Percentiles rank a stretch among this genome's conserved stretches.
Evolutionary conservation across 1,284 basidiomycete species (phyloP).

Genomic region (Boletellus deceptivus): DNA sequence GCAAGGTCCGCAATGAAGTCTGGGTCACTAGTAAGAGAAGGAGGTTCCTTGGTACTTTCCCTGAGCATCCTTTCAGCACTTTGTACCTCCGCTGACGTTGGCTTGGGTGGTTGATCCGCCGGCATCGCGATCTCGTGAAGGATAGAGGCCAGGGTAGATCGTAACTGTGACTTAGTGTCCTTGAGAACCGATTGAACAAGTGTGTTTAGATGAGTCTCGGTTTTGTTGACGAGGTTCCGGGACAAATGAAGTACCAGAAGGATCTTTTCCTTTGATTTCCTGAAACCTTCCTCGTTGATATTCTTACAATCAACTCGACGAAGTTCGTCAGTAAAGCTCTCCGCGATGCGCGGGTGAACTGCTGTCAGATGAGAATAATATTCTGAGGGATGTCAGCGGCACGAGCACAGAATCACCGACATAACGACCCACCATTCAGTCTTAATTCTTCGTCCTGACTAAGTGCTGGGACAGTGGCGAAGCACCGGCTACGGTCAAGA

Average conservation of each 20-base stretch:
- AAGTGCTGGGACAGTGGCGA: constrained; percentile 12
- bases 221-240: constrained; percentile 11
- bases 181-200: constrained; percentile 16
- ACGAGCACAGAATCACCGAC: neutral
- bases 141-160: constrained; percentile 14
- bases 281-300: constrained; percentile 20
- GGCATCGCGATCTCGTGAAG: constrained; percentile 11
- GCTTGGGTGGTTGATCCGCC: constrained; percentile 4
- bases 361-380: constrained; percentile 18
- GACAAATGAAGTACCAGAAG: constrained; percentile 19
- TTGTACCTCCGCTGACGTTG: constrained; percentile 10
- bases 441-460: constrained; percentile 16
- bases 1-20: constrained; percentile 34
- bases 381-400: constrained; percentile 6
- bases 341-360: constrained; percentile 18
- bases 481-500: constrained; percentile 19
- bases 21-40: constrained; percentile 22
- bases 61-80: constrained; percentile 24
- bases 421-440: constrained; percentile 11
- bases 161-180: constrained; percentile 15
- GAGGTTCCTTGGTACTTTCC: constrained; percentile 18
- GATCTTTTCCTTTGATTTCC: constrained; percentile 28
- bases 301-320: constrained; percentile 16
- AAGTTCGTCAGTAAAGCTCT: constrained; percentile 22
- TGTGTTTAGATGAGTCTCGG: constrained; percentile 12